phyloP scores from a whole-genome alignment of 257 asterid species.

The Fraxinus americana region DNA sequence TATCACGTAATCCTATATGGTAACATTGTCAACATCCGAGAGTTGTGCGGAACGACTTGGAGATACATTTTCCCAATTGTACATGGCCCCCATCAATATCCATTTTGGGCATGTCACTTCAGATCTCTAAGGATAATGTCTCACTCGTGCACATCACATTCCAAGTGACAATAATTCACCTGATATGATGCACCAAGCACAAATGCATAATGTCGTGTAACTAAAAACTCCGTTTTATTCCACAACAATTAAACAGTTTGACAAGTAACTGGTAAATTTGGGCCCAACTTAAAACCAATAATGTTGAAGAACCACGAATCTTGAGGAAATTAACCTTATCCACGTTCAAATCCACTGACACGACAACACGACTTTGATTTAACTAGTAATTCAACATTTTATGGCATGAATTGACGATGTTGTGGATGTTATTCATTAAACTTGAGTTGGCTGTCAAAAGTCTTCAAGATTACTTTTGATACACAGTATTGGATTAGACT shows the following conservation, averaged over 20 bases:
- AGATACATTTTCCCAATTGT: neutral
- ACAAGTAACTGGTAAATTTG: conserved; percentile 26
- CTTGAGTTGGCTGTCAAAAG: too few species aligned
- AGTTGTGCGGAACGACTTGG: too few species aligned
- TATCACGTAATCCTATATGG: too few species aligned
- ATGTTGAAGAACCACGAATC: conserved; percentile 1
- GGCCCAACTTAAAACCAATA: conserved; percentile 12
- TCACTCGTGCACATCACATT: conserved; percentile 26
- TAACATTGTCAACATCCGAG: too few species aligned
- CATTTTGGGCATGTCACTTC: conserved; percentile 32
- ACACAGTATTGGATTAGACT: too few species aligned
- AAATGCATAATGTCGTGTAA: neutral
- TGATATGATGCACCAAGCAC: conserved; percentile 24
- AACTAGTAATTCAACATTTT: neutral
- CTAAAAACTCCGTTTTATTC: conserved; percentile 13
- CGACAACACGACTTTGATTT: neutral
- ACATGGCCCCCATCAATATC: conserved; percentile 20
- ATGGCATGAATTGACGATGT: neutral
- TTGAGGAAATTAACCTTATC: neutral
- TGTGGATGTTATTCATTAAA: neutral
- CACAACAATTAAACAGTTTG: conserved; percentile 12
- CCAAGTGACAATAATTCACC: neutral
- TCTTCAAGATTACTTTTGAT: too few species aligned
- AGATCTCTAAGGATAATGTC: conserved; percentile 31
- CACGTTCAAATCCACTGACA: neutral